These are phyloP conservation scores for Sapria himalayana DNA, from an alignment of 345 rosid genomes.

Conservation along the genomic window DNA sequence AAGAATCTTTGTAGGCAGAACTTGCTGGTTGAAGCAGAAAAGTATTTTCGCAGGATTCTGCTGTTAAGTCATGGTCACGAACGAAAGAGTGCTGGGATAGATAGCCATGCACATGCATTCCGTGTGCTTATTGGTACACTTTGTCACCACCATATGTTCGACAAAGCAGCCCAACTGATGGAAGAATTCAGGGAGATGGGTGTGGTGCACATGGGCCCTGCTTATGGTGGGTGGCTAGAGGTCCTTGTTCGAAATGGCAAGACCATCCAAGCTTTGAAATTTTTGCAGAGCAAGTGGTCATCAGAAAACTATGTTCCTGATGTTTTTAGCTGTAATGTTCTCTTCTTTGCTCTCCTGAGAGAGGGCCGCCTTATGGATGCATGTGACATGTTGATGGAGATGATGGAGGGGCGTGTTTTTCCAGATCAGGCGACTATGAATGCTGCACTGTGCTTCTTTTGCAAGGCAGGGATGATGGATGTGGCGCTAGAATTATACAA, in stretches of 20 bases:
- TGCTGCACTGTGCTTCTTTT: constrained; percentile 53
- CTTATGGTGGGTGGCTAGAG: constrained; percentile 40
- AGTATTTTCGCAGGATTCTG: constrained; percentile 21
- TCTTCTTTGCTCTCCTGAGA: constrained; percentile 34
- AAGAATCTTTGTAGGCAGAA: constrained; percentile 44
- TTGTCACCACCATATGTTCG: constrained; percentile 21
- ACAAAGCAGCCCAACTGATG: constrained; percentile 31
- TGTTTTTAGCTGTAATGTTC: constrained; percentile 29
- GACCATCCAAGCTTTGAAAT: constrained; percentile 28
- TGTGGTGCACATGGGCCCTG: constrained; percentile 19
- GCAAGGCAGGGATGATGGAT: constrained; percentile 69
- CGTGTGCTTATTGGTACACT: constrained; percentile 28
- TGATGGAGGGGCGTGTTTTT: constrained; percentile 29
- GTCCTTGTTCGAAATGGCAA: constrained; percentile 27
- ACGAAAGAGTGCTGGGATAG: constrained; percentile 6
- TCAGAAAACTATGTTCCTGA: constrained; percentile 36
- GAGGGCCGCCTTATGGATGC: constrained; percentile 37
- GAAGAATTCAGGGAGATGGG: constrained; percentile 27
- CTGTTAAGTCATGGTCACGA: neutral
- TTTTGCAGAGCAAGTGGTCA: constrained; percentile 27
- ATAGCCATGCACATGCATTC: constrained; percentile 12
- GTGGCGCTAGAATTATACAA: constrained; percentile 48
- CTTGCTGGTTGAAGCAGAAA: constrained; percentile 32
- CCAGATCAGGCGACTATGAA: constrained; percentile 43
- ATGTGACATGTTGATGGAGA: constrained; percentile 46